Evolutionary conservation across 371 early-diverging fungal species (phyloP).

Genomic region (Saksenaea vasiformis): DNA sequence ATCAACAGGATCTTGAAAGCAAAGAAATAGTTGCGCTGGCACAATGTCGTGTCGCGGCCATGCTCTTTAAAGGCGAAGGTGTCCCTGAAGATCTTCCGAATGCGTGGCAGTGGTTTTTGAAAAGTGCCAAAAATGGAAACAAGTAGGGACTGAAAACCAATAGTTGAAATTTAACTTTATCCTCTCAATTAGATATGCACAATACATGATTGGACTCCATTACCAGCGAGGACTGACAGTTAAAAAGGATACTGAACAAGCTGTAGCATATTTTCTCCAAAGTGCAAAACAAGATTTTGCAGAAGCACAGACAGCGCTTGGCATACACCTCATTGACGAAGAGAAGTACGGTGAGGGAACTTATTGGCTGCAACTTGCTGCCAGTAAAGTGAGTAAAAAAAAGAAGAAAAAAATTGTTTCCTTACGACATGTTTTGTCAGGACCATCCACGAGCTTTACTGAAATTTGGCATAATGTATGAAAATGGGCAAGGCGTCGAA

Average conservation of each 20-base stretch:
- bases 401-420: neutral
- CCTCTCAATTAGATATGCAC: conserved; percentile 24
- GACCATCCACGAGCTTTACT: conserved; percentile 38
- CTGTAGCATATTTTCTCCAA: conserved; percentile 27
- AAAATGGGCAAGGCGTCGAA: conserved; percentile 35
- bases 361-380: conserved; percentile 40
- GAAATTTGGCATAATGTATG: conserved; percentile 44
- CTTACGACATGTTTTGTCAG: conserved; percentile 16
- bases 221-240: conserved; percentile 21
- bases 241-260: conserved; percentile 19
- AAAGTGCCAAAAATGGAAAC: conserved; percentile 29
- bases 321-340: conserved; percentile 29
- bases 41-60: conserved; percentile 24
- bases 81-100: conserved; percentile 11
- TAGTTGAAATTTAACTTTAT: neutral
- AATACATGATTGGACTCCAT: conserved; percentile 25
- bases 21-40: conserved; percentile 27
- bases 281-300: conserved; percentile 48
- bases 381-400: conserved; percentile 31
- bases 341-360: conserved; percentile 29
- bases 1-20: conserved; percentile 61
- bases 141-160: conserved; percentile 15
- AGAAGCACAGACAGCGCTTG: conserved; percentile 44
- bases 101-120: conserved; percentile 28
- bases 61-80: conserved; percentile 19